Conservation (phyloP, 2,329 filamentous ascomycete species). For the Trichoderma endophyticum region DNA sequence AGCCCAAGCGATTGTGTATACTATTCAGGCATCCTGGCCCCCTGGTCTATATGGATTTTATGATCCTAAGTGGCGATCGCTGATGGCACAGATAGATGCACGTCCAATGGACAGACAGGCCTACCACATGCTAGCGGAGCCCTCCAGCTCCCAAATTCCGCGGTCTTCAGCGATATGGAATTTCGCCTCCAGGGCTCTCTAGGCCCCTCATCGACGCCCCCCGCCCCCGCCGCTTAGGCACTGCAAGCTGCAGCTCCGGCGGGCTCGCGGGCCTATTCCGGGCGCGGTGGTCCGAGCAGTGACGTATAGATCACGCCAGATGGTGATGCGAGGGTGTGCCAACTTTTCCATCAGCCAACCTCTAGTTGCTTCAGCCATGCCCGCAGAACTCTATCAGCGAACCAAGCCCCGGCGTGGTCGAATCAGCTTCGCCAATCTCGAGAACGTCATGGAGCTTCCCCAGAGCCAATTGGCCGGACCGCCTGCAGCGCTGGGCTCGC, state of each 20-base stretch:
- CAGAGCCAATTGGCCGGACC: neutral
- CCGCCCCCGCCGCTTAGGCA: neutral
- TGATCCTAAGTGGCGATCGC: neutral
- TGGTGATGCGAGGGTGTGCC: constrained; percentile 12
- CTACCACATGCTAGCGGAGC: constrained; percentile 9
- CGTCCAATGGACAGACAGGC: neutral
- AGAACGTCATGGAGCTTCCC: neutral
- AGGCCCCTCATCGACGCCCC: neutral
- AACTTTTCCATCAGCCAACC: constrained; percentile 14
- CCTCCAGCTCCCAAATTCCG: neutral
- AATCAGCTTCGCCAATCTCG: constrained; percentile 16
- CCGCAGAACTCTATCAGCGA: constrained; percentile 6
- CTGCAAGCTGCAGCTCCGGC: neutral
- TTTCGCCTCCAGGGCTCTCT: neutral
- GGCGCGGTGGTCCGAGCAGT: constrained; percentile 2
- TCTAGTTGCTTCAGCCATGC: neutral
- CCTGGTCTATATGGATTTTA: neutral
- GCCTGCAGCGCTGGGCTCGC: neutral
- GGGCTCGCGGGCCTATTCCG: neutral
- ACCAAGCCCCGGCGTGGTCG: neutral
- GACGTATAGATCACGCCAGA: constrained; percentile 18
- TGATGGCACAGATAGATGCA: neutral
- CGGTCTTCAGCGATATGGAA: neutral
- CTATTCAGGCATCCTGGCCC: neutral
- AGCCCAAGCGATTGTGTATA: neutral